phyloP scores from a whole-genome alignment of 257 asterid genomes.

The Solanum megistacrolobum region DNA sequence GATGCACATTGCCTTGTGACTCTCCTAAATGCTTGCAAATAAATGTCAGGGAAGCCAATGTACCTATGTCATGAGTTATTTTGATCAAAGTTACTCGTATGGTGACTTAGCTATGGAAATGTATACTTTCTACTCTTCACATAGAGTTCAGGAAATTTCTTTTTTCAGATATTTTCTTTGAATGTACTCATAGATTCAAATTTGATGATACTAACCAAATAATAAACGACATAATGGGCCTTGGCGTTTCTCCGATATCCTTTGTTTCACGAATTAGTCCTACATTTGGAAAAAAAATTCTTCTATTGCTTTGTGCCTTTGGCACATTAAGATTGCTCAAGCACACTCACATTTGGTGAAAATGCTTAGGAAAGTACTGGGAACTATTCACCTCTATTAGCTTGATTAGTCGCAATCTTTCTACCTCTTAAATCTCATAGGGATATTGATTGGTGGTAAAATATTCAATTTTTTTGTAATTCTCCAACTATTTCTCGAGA shows the following conservation, averaged over 20 bases:
- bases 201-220: accelerated
- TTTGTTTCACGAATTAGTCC: not conserved
- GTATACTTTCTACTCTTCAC: not conserved
- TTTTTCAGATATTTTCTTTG: not conserved
- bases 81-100: not conserved
- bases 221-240: not conserved
- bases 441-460: not conserved
- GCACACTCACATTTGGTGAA: not conserved
- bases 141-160: not conserved
- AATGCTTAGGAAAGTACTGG: not conserved
- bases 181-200: not conserved
- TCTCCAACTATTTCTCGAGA: too few relatives aligned
- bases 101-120: not conserved
- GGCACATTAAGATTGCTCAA: not conserved
- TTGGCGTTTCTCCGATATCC: not conserved
- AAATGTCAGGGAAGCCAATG: not conserved
- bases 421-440: not conserved
- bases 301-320: too few relatives aligned
- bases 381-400: not conserved
- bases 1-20: not conserved
- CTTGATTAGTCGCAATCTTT: too few relatives aligned
- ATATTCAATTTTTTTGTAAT: too few relatives aligned
- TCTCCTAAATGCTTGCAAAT: not conserved
- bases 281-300: too few relatives aligned
- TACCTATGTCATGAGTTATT: not conserved